Evolutionary conservation across 1,284 basidiomycete species (phyloP), one percentile per base, ranked within the genome.

Genomic region (Ceraceosorus guamensis): DNA sequence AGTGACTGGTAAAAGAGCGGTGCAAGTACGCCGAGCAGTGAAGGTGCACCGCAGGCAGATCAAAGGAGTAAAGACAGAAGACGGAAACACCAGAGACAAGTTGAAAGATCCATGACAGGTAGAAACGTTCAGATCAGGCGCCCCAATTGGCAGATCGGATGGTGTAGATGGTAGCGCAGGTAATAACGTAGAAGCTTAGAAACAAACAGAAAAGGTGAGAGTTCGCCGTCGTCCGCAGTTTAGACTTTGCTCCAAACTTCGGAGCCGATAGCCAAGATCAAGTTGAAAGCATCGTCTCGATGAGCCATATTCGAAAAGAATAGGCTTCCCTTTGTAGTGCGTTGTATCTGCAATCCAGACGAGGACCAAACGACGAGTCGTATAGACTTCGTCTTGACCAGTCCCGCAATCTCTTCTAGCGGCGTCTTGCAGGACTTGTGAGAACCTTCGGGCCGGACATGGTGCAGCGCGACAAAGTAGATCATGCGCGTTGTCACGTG

Each of bases 201-300:
- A n/a, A n/a, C n/a, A n/a, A n/a, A n/a, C n/a, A n/a, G n/a, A n/a
- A n/a, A n/a, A n/a, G n/a, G n/a, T n/a, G n/a, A n/a, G n/a, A n/a
- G n/a, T n/a, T n/a, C n/a, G n/a, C n/a, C n/a, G n/a, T n/a, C n/a
- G n/a, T n/a, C n/a, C n/a, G n/a, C n/a, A n/a, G n/a, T 10, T n/a
- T 43, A n/a, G 39, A 43, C 39, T 43, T 46, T 46, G 45, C 6
- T 6, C 11, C 10, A 11, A n/a, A 16, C n/a, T 8, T 69, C 62
- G 2, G 68, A 62, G 3, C 68, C 65, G 0, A 73, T 62, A 8
- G 73, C 69, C 5, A 75, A 49, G 8, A 75, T 60, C 41, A 76
- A 55, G 34, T 76, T 76, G 52, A 76, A 76, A 0, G 69, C 67
- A 43, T 76, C 70, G 49, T 76, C 71, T n/a, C 73, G 59, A 39